Evolutionary conservation across 176 grass and related monocot species (phyloP).

Genomic region (Stipa capillata): DNA sequence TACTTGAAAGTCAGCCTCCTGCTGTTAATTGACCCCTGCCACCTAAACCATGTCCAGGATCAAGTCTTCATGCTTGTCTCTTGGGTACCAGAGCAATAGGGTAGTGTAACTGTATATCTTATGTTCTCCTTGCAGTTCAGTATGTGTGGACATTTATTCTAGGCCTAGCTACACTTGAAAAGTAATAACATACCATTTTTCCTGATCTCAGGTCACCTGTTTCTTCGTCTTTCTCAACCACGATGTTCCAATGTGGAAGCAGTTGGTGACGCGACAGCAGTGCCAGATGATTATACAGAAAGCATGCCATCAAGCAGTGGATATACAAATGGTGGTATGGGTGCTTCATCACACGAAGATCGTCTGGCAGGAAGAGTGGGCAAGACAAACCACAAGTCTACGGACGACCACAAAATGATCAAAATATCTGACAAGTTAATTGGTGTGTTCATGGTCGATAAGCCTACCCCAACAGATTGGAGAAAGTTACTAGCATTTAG

Average conservation of each 20-base stretch:
- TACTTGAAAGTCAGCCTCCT: background rate
- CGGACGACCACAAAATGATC: slow-evolving; percentile 39
- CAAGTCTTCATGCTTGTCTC: background rate
- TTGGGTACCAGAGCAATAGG: background rate
- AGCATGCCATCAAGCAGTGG: slow-evolving; percentile 32
- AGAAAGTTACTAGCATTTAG: slow-evolving; percentile 86
- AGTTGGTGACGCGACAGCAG: slow-evolving; percentile 28
- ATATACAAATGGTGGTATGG: background rate
- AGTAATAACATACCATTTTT: background rate
- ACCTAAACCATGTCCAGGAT: background rate
- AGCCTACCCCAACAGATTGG: slow-evolving; percentile 67
- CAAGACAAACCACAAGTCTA: slow-evolving; percentile 7
- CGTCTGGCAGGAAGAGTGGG: background rate
- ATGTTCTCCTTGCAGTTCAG: background rate
- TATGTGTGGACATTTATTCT: background rate
- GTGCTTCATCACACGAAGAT: slow-evolving; percentile 13
- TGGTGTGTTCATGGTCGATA: slow-evolving; percentile 80
- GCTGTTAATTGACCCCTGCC: background rate
- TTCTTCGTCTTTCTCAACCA: slow-evolving; percentile 5
- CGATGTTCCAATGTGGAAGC: slow-evolving; percentile 32
- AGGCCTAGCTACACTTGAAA: background rate
- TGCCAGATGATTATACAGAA: slow-evolving; percentile 28
- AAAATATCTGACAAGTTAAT: slow-evolving; percentile 84
- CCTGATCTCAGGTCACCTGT: slow-evolving; percentile 30
- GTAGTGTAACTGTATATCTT: background rate